Conservation (phyloP, 2,329 filamentous ascomycete genomes). For the Graphilbum fragrans region DNA sequence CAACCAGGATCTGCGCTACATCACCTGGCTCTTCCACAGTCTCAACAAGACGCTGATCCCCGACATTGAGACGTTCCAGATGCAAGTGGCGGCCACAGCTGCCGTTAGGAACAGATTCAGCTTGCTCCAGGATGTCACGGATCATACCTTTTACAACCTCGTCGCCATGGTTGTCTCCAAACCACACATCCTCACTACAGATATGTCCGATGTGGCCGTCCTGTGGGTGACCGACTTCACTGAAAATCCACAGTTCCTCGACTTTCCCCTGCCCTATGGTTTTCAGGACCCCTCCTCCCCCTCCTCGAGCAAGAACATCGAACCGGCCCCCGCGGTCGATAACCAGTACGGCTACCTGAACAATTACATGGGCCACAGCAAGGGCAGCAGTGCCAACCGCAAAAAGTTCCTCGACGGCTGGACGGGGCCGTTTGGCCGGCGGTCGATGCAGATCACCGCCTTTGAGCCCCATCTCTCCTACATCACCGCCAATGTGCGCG, state of each 20-base stretch:
- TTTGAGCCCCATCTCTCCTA: conserved; percentile 55
- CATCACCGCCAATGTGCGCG: conserved; percentile 21
- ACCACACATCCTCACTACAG: conserved; percentile 18
- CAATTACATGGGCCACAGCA: conserved; percentile 9
- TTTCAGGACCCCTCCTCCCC: neutral
- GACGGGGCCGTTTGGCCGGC: neutral
- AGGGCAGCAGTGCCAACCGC: neutral
- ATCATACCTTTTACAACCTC: conserved; percentile 51
- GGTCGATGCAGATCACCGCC: conserved; percentile 55
- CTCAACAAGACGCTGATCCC: conserved; percentile 32
- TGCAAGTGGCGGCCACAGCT: conserved; percentile 22
- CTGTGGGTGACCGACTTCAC: conserved; percentile 81
- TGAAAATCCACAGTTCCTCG: conserved; percentile 50
- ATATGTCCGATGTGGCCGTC: conserved; percentile 23
- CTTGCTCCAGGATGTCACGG: conserved; percentile 50
- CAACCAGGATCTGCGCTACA: conserved; percentile 26
- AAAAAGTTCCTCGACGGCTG: neutral
- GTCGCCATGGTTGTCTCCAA: conserved; percentile 55
- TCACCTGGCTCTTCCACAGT: conserved; percentile 33
- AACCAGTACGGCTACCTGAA: conserved; percentile 36
- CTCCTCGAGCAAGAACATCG: no score
- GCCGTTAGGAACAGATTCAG: conserved; percentile 45
- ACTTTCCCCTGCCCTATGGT: conserved; percentile 24
- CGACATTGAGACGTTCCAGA: conserved; percentile 27
- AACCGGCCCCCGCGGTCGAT: conserved; percentile 27